Percentiles rank a stretch among this genome's conserved stretches.
phyloP scores from a whole-genome alignment of 2,329 filamentous ascomycete genomes.

The Aspergillus eucalypticola region DNA sequence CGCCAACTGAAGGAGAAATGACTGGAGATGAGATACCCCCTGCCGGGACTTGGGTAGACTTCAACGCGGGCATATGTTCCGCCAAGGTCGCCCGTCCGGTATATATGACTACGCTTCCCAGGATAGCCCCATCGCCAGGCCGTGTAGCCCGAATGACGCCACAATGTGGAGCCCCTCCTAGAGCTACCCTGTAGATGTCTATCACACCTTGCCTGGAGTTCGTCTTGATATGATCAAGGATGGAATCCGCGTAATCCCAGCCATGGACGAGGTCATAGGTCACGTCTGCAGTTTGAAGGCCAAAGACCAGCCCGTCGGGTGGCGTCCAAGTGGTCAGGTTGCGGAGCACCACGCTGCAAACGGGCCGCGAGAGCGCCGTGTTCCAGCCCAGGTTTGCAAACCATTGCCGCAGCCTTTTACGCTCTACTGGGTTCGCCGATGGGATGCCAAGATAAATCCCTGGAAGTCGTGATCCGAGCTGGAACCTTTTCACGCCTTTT shows the following conservation, averaged over 20 bases:
- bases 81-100: slow-evolving; percentile 68
- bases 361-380: slow-evolving; percentile 61
- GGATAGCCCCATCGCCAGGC: slow-evolving; percentile 63
- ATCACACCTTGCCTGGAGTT: slow-evolving; percentile 75
- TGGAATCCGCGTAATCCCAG: slow-evolving; percentile 70
- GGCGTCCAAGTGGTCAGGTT: slow-evolving; percentile 73
- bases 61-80: slow-evolving; percentile 68
- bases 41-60: slow-evolving; percentile 57
- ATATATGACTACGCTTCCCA: slow-evolving; percentile 80
- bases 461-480: slow-evolving; percentile 77
- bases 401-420: slow-evolving; percentile 69
- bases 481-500: slow-evolving; percentile 73
- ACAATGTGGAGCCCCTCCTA: slow-evolving; percentile 70
- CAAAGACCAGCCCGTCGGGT: slow-evolving; percentile 74
- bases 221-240: slow-evolving; percentile 72
- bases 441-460: slow-evolving; percentile 87
- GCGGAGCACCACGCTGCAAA: slow-evolving; percentile 72
- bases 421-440: slow-evolving; percentile 61
- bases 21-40: slow-evolving; percentile 81
- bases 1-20: slow-evolving; percentile 66
- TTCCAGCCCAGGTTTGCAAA: slow-evolving; percentile 92
- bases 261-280: slow-evolving; percentile 84
- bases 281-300: slow-evolving; percentile 69
- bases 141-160: slow-evolving; percentile 82
- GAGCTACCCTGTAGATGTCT: slow-evolving; percentile 75